phyloP scores from a whole-genome alignment of 225 moss, liverwort and hornwort species.

The Climacium dendroides region DNA sequence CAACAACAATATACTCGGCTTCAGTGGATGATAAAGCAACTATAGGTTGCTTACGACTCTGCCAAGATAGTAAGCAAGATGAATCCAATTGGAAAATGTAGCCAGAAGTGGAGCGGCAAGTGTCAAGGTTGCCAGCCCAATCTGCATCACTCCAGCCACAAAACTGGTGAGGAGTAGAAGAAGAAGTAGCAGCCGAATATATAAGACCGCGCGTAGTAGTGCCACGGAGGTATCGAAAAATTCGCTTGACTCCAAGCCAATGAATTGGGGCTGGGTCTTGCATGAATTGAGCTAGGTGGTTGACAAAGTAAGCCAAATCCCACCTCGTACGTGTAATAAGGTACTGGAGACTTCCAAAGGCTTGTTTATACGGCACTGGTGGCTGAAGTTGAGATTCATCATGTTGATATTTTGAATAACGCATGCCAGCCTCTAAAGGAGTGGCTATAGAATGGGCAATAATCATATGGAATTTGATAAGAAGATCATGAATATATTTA shows the following conservation, averaged over 20 bases:
- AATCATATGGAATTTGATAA: not conserved
- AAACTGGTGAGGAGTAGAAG: rapidly evolving
- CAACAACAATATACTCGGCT: not conserved
- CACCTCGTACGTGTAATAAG: rapidly evolving
- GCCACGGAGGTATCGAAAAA: not conserved
- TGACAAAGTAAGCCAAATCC: no score
- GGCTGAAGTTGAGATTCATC: rapidly evolving
- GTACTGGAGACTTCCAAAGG: not conserved
- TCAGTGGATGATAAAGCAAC: not conserved
- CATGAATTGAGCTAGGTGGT: no score
- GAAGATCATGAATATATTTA: not conserved
- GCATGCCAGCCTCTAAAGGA: not conserved
- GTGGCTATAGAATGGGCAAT: not conserved
- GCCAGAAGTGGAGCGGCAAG: rapidly evolving
- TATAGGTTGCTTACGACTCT: not conserved
- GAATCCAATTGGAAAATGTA: not conserved
- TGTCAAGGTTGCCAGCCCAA: rapidly evolving
- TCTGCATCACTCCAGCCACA: no score
- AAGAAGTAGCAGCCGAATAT: rapidly evolving
- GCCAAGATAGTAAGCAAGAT: rapidly evolving
- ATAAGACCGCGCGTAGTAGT: rapidly evolving
- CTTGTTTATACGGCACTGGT: rapidly evolving
- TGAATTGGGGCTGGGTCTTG: no score
- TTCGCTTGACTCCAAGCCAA: not conserved
- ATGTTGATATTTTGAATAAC: rapidly evolving